phyloP scores from a whole-genome alignment of 106 monocot species.

The Acorus gramineus region DNA sequence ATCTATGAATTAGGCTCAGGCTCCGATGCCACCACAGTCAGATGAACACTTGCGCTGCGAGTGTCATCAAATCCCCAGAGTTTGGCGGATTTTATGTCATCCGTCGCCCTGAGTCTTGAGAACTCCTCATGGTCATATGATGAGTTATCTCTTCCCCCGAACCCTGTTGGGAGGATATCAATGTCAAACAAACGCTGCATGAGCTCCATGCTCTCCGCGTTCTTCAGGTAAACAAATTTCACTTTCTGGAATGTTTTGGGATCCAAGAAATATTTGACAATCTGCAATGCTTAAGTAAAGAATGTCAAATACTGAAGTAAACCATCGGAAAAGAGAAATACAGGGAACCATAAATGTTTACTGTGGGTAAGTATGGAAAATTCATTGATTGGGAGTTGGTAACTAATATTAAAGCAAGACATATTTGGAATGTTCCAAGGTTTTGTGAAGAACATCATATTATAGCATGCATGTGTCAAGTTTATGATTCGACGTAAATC shows the following conservation, averaged over 20 bases:
- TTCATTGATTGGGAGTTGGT: no score
- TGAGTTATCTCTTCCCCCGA: conserved; percentile 44
- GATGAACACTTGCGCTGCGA: conserved; percentile 8
- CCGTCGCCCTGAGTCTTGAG: conserved; percentile 52
- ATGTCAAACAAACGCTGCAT: conserved; percentile 45
- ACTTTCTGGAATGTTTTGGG: conserved; percentile 56
- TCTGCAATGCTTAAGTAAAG: conserved; percentile 15
- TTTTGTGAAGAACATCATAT: no score
- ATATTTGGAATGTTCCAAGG: no score
- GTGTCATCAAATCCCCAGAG: conserved; percentile 35
- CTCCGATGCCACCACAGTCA: conserved; percentile 10
- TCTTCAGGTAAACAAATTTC: conserved; percentile 70
- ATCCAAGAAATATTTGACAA: conserved; percentile 52
- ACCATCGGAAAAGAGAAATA: no score
- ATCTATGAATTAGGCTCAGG: neutral
- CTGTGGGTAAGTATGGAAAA: no score
- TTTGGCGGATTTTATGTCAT: conserved; percentile 33
- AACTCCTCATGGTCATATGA: conserved; percentile 58
- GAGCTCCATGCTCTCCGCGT: conserved; percentile 52
- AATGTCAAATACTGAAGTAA: neutral
- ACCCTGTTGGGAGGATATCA: conserved; percentile 49
- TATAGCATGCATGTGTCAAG: no score
- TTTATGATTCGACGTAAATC: no score
- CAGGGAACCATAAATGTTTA: no score
- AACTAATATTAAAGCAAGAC: no score